A percentile compares a stretch with the other conserved stretches of the same genome.
These are phyloP conservation scores for Chaetomium sp. DNA, from an alignment of 2,329 filamentous ascomycete genomes.

Conservation along the genomic window DNA sequence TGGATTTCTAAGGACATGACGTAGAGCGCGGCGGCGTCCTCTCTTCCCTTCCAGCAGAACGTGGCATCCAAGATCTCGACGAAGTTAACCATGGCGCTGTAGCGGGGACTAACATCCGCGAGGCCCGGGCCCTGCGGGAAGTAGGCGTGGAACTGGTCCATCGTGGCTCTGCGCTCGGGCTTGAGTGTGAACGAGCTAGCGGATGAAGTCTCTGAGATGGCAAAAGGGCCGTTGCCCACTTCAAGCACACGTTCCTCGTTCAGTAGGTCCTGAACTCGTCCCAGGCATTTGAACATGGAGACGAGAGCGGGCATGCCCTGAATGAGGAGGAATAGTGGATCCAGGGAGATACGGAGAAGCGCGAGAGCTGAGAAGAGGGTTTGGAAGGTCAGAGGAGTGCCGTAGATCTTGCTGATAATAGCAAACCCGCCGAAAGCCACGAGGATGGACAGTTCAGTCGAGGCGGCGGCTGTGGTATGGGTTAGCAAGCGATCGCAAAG, in stretches of 20 bases:
- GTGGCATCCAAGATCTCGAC: slow-evolving; percentile 23
- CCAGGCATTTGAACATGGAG: slow-evolving; percentile 25
- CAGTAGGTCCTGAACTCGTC: slow-evolving; percentile 18
- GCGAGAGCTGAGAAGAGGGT: slow-evolving; percentile 21
- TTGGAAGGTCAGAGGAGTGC: slow-evolving; percentile 22
- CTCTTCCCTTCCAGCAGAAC: slow-evolving; percentile 20
- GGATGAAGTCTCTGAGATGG: slow-evolving; percentile 9
- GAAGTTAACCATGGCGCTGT: slow-evolving; percentile 8
- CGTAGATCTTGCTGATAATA: slow-evolving; percentile 22
- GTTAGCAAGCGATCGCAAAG: background rate
- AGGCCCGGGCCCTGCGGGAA: slow-evolving; percentile 6
- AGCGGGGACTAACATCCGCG: background rate
- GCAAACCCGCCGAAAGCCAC: slow-evolving; percentile 23
- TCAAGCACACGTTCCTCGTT: slow-evolving; percentile 20
- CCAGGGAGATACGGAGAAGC: slow-evolving; percentile 20
- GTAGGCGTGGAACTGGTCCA: slow-evolving; percentile 11
- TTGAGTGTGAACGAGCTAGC: slow-evolving; percentile 12
- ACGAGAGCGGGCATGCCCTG: slow-evolving; percentile 21
- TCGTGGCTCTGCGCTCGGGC: background rate
- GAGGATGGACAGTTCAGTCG: slow-evolving; percentile 22
- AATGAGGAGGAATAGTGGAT: slow-evolving; percentile 21
- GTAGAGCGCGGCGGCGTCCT: slow-evolving; percentile 10
- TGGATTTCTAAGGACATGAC: slow-evolving; percentile 11
- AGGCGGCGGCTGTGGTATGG: slow-evolving; percentile 9
- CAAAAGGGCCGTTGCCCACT: slow-evolving; percentile 3